phyloP scores from a whole-genome alignment of 2,329 filamentous ascomycete species.

The Lojkania enalia region DNA sequence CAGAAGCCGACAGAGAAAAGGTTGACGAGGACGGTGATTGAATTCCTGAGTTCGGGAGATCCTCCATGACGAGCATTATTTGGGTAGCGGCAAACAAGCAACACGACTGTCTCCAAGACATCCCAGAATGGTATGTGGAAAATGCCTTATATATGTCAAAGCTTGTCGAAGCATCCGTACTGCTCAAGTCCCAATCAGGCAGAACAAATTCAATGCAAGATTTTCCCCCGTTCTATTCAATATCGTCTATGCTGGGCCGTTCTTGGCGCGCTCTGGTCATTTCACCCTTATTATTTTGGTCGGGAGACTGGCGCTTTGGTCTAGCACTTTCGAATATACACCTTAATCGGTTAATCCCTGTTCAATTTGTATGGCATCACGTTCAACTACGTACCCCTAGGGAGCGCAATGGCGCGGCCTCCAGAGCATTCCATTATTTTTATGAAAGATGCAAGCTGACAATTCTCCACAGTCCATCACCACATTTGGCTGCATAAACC shows the following conservation, averaged over 20 bases:
- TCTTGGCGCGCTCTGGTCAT: conserved; percentile 39
- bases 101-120: conserved; percentile 18
- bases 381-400: conserved; percentile 30
- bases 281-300: conserved; percentile 38
- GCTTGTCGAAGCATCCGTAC: conserved; percentile 20
- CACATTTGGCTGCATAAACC: conserved; percentile 17
- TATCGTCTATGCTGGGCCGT: conserved; percentile 37
- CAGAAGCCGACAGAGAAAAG: conserved; percentile 30
- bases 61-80: conserved; percentile 24
- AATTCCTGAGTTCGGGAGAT: conserved; percentile 21
- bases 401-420: conserved; percentile 27
- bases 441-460: conserved; percentile 24
- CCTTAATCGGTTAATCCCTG: conserved; percentile 39
- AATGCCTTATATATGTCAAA: conserved; percentile 41
- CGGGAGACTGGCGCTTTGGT: conserved; percentile 30
- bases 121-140: conserved; percentile 28
- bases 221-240: conserved; percentile 38
- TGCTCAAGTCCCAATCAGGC: conserved; percentile 35
- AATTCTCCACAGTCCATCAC: conserved; percentile 19
- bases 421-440: conserved; percentile 21
- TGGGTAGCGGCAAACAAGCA: conserved; percentile 19
- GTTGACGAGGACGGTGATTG: conserved; percentile 34
- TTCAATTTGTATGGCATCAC: conserved; percentile 38
- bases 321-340: conserved; percentile 42
- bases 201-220: conserved; percentile 36